Evolutionary conservation across 2,329 filamentous ascomycete species (phyloP), one percentile per base, ranked within the genome.

Genomic region (Arthrobotrys conoides): DNA sequence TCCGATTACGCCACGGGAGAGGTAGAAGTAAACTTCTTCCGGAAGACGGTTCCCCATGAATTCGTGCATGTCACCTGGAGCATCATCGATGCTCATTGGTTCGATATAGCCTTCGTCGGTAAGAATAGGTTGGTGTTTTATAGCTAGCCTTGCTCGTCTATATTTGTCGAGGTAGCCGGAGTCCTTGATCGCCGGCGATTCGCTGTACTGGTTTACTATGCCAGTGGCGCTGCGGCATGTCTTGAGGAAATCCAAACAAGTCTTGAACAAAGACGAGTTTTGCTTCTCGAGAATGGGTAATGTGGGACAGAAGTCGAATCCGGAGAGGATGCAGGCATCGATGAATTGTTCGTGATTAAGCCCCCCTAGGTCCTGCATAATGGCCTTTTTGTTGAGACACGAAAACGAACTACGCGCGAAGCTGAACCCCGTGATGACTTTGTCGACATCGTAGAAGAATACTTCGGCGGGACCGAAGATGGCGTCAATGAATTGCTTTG

Each of bases 1-100:
- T 30, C 93, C 90, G 80, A 98, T 90, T 51, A 97, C 86, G 38
- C 93, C 96, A 65, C 89, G 91, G 75, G 93, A 94, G 63, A 97
- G 87, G 84, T 98, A 98, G 84, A 93, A 92, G 83, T 95, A 94
- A 18, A 98, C 87, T 84, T 99, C 96, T 48, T 94, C 90, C 0
- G 96, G 94, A 4, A 99, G 87, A 76, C 94, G 92, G 76, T 96
- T 89, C n/a, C 94, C 94, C 79, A 97, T 89, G 83, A 97, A 94
- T 82, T 95, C 91, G 83, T 96, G 93, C 81, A 96, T 91, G 83
- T 98, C 94, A 55, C 88, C 89, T 1, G 96, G 94, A 20, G 94
- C 89, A 69, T 90, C 88, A 6, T 93, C 91, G 69, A 87, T 88
- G 81, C 94, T 91, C 82, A 93, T 88, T 16, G 94, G 91, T 76